Percentiles rank a stretch among this genome's conserved stretches.
phyloP scores from a whole-genome alignment of 768 basidiomycete species.

The Collybiopsis luxurians region DNA sequence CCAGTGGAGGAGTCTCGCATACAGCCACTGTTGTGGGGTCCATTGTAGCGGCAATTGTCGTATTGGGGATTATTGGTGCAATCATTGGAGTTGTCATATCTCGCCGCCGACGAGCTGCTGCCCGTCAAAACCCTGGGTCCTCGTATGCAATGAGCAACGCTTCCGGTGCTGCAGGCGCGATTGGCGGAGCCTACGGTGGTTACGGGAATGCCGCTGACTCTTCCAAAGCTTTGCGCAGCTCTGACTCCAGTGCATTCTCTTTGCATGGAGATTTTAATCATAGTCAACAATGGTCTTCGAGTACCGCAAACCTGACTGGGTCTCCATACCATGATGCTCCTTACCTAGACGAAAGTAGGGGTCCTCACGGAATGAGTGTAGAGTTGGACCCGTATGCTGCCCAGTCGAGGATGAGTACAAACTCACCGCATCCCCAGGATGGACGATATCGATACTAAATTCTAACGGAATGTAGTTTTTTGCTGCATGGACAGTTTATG shows the following conservation, averaged over 20 bases:
- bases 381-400: conserved; percentile 35
- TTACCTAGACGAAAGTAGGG: conserved; percentile 8
- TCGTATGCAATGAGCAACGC: conserved; percentile 37
- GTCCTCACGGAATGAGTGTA: conserved; percentile 22
- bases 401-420: conserved; percentile 22
- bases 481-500: too few relatives aligned
- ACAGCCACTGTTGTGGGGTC: conserved; percentile 47
- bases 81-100: conserved; percentile 49
- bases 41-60: conserved; percentile 51
- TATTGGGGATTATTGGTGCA: conserved; percentile 49
- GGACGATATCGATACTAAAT: conserved; percentile 3
- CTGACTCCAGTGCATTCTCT: conserved; percentile 74
- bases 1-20: conserved; percentile 20
- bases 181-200: conserved; percentile 11
- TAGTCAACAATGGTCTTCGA: conserved; percentile 58
- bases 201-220: conserved; percentile 24
- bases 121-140: conserved; percentile 19
- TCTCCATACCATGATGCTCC: conserved; percentile 16
- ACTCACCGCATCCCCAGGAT: background rate
- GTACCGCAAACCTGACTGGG: conserved; percentile 25
- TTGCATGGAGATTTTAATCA: conserved; percentile 55
- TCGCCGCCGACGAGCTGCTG: conserved; percentile 46
- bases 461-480: background rate
- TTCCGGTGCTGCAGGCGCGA: conserved; percentile 4
- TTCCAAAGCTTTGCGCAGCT: conserved; percentile 37